Evolutionary conservation across 1,284 basidiomycete species (phyloP).

Genomic region (Leccinum griseonigrum): DNA sequence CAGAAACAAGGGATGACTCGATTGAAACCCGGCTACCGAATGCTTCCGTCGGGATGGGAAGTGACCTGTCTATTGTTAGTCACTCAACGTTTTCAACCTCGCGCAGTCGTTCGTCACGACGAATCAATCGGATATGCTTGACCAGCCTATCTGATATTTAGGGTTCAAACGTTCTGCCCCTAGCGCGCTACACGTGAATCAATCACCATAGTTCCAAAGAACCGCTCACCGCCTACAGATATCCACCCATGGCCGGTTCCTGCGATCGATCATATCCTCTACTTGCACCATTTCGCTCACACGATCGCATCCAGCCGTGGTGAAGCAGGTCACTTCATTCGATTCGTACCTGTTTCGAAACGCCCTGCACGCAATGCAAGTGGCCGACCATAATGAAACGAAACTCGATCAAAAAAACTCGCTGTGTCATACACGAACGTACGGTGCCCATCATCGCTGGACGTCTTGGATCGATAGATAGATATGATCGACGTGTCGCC

Average conservation of each 20-base stretch:
- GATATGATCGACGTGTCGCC: constrained; percentile 2
- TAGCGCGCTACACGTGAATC: constrained; percentile 18
- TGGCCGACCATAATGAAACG: constrained; percentile 1
- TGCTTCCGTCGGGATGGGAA: neutral
- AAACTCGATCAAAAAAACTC: constrained; percentile 2
- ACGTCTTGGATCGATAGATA: neutral
- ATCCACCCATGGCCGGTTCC: neutral
- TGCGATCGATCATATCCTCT: constrained; percentile 13
- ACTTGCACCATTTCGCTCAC: neutral
- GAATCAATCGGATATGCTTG: neutral
- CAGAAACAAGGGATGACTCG: constrained; percentile 4
- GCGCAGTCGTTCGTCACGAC: constrained; percentile 2
- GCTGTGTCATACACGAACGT: neutral
- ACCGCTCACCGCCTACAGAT: constrained; percentile 1
- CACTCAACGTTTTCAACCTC: neutral
- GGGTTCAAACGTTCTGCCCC: constrained; percentile 7
- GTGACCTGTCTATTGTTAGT: constrained; percentile 8
- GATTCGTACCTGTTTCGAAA: neutral
- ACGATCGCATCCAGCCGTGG: constrained; percentile 3
- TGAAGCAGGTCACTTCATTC: neutral
- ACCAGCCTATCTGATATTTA: neutral
- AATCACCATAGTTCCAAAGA: constrained; percentile 1
- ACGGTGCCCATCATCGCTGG: neutral
- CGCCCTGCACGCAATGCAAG: neutral
- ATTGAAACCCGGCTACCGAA: constrained; percentile 4